Conservation (phyloP, 1,139 yeast species). For the Pneumocystis canis region DNA sequence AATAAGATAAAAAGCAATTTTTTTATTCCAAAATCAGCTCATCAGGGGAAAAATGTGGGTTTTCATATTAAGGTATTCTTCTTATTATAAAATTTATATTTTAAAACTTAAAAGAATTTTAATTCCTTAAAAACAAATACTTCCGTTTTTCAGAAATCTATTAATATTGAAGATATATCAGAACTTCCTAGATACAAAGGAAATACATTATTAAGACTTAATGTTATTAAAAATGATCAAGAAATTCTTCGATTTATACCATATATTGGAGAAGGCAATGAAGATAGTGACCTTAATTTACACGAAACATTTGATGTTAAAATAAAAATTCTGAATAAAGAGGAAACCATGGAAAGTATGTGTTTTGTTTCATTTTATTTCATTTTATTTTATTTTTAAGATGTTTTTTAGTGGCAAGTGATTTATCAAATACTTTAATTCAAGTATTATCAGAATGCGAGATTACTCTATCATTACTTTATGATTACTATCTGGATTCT, state of each 20-base stretch:
- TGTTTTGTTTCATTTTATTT: neutral
- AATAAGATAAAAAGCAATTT: neutral
- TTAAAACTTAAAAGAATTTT: neutral
- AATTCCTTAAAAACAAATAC: neutral
- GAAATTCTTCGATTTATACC: neutral
- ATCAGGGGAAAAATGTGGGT: neutral
- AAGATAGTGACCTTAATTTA: conserved; percentile 1
- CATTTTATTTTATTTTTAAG: neutral
- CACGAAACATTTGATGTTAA: neutral
- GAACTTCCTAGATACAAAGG: neutral
- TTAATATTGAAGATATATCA: neutral
- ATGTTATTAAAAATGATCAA: neutral
- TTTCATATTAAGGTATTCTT: neutral
- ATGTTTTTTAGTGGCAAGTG: neutral
- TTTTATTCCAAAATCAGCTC: neutral
- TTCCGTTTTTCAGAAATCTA: neutral
- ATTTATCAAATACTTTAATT: neutral
- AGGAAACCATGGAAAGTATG: neutral
- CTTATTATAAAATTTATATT: neutral
- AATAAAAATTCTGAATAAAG: neutral
- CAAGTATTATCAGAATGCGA: neutral
- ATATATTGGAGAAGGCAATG: conserved; percentile 1
- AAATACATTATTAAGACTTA: neutral
- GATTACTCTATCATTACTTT: neutral
- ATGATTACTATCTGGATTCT: neutral